Evolutionary conservation across 2,329 filamentous ascomycete genomes (phyloP).

Genomic region (Fusarium vanettenii): DNA sequence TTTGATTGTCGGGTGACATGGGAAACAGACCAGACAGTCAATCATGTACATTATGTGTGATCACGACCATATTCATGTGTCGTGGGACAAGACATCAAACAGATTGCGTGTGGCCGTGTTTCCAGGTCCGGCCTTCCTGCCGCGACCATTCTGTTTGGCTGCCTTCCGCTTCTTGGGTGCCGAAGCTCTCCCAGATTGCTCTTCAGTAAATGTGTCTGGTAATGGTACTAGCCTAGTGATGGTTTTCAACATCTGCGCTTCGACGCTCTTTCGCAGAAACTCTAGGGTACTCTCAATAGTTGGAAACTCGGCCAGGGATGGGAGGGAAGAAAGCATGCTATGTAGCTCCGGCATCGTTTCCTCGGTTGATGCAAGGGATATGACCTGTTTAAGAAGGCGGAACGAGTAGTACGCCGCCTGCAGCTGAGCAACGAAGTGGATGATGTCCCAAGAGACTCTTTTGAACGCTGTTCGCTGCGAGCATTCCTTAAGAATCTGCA

Average conservation of each 20-base stretch:
- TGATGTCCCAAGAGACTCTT: constrained; percentile 61
- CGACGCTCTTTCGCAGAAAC: constrained; percentile 31
- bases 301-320: constrained; percentile 42
- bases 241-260: constrained; percentile 13
- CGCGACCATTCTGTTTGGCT: constrained; percentile 5
- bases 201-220: background rate
- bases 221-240: constrained; percentile 37
- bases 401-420: constrained; percentile 72
- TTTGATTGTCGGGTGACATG: background rate
- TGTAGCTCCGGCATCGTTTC: constrained; percentile 28
- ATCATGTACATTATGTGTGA: background rate
- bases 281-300: constrained; percentile 26
- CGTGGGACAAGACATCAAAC: constrained; percentile 40
- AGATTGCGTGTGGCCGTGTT: constrained; percentile 31
- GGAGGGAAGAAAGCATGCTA: constrained; percentile 39
- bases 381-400: constrained; percentile 57
- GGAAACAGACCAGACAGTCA: background rate
- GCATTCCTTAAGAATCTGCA: constrained; percentile 37
- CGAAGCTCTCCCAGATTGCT: background rate
- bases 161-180: constrained; percentile 22
- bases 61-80: constrained; percentile 8
- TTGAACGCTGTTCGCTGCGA: background rate
- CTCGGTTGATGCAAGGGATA: constrained; percentile 31
- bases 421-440: constrained; percentile 72
- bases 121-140: background rate